Conservation (phyloP, 2,329 filamentous ascomycete species). For the Colletotrichum viniferum region DNA sequence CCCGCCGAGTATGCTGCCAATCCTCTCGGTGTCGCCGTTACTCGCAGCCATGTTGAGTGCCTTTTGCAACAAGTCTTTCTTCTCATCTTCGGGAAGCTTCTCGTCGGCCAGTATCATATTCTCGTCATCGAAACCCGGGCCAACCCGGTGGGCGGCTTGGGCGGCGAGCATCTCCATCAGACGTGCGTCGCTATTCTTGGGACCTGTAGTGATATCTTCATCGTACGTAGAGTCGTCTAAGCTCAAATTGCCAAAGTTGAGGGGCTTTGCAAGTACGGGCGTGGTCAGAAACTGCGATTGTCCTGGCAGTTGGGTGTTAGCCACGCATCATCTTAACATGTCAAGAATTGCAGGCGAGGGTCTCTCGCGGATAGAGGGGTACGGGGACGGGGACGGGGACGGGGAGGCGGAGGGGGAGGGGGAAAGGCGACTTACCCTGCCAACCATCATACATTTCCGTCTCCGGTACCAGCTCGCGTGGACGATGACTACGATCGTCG, state of each 20-base stretch:
- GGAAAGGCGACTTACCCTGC: slow-evolving; percentile 70
- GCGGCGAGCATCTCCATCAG: slow-evolving; percentile 96
- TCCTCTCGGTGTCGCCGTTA: slow-evolving; percentile 87
- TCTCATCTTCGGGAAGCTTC: slow-evolving; percentile 75
- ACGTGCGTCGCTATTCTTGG: slow-evolving; percentile 79
- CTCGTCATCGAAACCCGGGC: slow-evolving; percentile 76
- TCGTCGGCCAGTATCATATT: slow-evolving; percentile 78
- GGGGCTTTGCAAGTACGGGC: slow-evolving; percentile 81
- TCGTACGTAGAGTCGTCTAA: slow-evolving; percentile 80
- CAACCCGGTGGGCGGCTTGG: slow-evolving; percentile 84
- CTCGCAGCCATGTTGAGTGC: slow-evolving; percentile 93
- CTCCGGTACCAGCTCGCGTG: slow-evolving; percentile 72
- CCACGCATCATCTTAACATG: background rate
- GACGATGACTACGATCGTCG: slow-evolving; percentile 79
- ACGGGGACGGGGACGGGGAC: background rate
- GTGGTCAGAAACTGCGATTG: slow-evolving; percentile 95
- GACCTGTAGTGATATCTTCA: slow-evolving; percentile 58
- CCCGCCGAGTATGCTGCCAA: slow-evolving; percentile 76
- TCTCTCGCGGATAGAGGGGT: background rate
- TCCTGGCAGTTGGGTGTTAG: slow-evolving; percentile 55
- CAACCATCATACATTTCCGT: slow-evolving; percentile 99
- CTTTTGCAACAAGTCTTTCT: slow-evolving; percentile 82
- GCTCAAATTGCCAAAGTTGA: slow-evolving; percentile 81
- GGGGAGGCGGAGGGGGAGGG: background rate
- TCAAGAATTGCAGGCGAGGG: background rate